Conservation (phyloP, 352 stramenopile genomes). For the Thalassiosira allenii region DNA sequence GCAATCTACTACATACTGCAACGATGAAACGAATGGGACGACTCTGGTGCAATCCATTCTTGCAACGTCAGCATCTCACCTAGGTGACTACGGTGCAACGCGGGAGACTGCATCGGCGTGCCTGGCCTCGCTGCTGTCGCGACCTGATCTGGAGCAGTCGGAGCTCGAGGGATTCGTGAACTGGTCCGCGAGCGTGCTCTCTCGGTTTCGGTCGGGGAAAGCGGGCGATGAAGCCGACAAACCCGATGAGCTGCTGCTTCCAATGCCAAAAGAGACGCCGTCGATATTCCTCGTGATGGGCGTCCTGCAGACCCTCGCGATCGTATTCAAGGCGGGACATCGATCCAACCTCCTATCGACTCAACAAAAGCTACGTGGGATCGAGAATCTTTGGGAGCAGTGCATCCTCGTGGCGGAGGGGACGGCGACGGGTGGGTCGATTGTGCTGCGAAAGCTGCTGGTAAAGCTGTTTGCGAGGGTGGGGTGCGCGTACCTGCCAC, state of each 20-base stretch:
- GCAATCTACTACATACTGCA: background rate
- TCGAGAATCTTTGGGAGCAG: constrained; percentile 64
- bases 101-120: constrained; percentile 94
- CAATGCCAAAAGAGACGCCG: constrained; percentile 36
- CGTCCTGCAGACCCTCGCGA: constrained; percentile 82
- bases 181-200: constrained; percentile 81
- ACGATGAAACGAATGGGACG: constrained; percentile 6
- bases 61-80: constrained; percentile 63
- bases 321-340: constrained; percentile 84
- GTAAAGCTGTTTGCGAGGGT: constrained; percentile 97
- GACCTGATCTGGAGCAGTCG: constrained; percentile 93
- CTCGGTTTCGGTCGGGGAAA: constrained; percentile 44
- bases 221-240: background rate
- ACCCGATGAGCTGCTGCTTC: constrained; percentile 35
- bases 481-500: constrained; percentile 93
- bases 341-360: constrained; percentile 61
- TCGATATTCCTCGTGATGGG: constrained; percentile 81
- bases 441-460: constrained; percentile 92
- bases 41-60: constrained; percentile 84
- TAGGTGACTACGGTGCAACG: constrained; percentile 85
- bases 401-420: constrained; percentile 60
- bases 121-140: constrained; percentile 92
- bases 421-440: constrained; percentile 28
- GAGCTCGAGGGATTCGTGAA: constrained; percentile 91
- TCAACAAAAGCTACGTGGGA: constrained; percentile 53